Base-by-base conservation (phyloP, 352 stramenopile species). In the Phytophthora uliginosa region DNA sequence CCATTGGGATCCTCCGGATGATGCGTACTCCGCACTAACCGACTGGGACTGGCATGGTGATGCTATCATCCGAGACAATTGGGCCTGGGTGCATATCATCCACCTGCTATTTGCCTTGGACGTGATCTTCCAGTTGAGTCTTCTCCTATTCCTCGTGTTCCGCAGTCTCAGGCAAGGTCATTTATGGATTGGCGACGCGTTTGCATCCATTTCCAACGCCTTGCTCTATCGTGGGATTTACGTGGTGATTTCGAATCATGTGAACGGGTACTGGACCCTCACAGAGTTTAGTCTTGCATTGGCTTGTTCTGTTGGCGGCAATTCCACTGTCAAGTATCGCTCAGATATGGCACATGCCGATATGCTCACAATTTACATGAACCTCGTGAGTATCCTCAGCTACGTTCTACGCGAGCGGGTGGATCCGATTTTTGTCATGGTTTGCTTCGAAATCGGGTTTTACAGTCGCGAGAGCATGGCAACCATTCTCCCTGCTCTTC, bases 151-250 rank as follows among this genome's bases (percentile, higher is more conserved):
- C 5, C 60, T 82, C 3, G 78, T 82, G 36, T 78, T 70, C 7
- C 70, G 74, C n/a, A 85, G 82, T 18, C 56, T 82, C 4, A n/a
- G 59, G 0, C 62, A 73, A 10, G 74, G 73, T 4, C 73, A 76
- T 52, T 55, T 88, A 40, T 91, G 78, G 81, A 65, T 88, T 31
- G 81, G 81, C 24, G 78, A 86, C 20, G 78, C 81, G 1, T 88
- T 88, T 50, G 66, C 76, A 15, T 80, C 81, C 15, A 74, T 91
- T 4, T 89, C 79, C 7, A 79, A 42, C 9, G 71, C 71, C 1
- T 66, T 88, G 28, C 45, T 77, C 0, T 73, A 80, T 52, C 77
- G 79, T 17, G 77, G 74, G 1, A 52, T 72, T 5, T 56, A 81
- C 13, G 73, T 91, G 1, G 7, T 89, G 0, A 56, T 86, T 5